These are phyloP conservation scores for Debaryomyces maramus DNA, from an alignment of 805 yeast species.

Conservation along the genomic window DNA sequence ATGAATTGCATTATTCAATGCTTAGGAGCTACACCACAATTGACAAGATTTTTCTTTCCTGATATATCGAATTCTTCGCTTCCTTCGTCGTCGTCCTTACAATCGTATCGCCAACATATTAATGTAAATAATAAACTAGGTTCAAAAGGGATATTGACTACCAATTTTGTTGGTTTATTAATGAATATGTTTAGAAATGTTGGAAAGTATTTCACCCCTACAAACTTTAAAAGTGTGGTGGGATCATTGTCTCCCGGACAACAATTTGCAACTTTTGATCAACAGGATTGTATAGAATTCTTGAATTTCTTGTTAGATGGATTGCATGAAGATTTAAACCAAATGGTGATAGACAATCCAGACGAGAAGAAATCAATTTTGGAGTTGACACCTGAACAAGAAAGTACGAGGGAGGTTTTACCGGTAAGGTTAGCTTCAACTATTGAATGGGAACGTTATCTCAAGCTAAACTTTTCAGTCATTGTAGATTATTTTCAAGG, in stretches of 20 bases:
- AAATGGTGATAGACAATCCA: constrained; percentile 38
- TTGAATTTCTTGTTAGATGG: constrained; percentile 72
- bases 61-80: constrained; percentile 20
- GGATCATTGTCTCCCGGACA: constrained; percentile 63
- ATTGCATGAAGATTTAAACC: constrained; percentile 82
- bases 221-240: constrained; percentile 61
- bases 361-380: constrained; percentile 41
- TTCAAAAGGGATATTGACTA: constrained; percentile 75
- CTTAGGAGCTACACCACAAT: constrained; percentile 66
- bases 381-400: constrained; percentile 60
- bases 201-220: constrained; percentile 55
- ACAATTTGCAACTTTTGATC: constrained; percentile 65
- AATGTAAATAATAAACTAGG: constrained; percentile 76
- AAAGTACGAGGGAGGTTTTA: constrained; percentile 64
- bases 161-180: constrained; percentile 61
- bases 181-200: constrained; percentile 51
- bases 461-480: constrained; percentile 74
- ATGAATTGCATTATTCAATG: constrained; percentile 92
- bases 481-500: constrained; percentile 86
- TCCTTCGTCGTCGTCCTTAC: constrained; percentile 20
- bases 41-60: constrained; percentile 60
- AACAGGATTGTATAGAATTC: constrained; percentile 87
- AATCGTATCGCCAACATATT: constrained; percentile 63
- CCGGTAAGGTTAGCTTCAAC: constrained; percentile 81
- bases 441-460: constrained; percentile 88